These are phyloP conservation scores for Gonium pectorale DNA, from an alignment of 139 green algal genomes.

Conservation along the genomic window DNA sequence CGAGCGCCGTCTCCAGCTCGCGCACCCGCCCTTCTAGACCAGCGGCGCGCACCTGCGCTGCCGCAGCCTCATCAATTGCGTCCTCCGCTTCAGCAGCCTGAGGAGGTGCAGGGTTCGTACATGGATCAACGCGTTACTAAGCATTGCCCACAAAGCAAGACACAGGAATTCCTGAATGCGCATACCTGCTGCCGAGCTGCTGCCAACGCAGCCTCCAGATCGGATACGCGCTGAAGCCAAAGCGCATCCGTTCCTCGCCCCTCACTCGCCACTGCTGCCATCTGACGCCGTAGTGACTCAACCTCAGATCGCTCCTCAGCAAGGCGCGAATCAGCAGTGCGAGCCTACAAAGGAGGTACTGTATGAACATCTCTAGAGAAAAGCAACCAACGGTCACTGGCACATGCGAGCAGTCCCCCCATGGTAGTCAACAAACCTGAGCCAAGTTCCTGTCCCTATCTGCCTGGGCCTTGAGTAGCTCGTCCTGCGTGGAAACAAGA, in stretches of 20 bases:
- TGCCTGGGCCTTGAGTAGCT: conserved; percentile 13
- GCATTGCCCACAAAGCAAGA: too few relatives aligned
- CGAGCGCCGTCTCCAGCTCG: conserved; percentile 27
- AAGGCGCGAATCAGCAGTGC: neutral
- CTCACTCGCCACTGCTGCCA: neutral
- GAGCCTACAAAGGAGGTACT: too few relatives aligned
- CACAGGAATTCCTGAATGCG: too few relatives aligned
- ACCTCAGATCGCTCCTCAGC: conserved; percentile 17
- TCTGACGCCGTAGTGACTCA: conserved; percentile 19
- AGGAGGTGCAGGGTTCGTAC: too few relatives aligned
- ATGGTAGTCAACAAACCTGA: too few relatives aligned
- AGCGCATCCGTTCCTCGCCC: neutral
- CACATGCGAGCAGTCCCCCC: too few relatives aligned
- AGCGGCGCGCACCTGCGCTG: neutral
- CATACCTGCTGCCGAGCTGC: conserved; percentile 13
- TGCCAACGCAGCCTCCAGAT: conserved; percentile 30
- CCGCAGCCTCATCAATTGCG: conserved; percentile 23
- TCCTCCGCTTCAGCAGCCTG: conserved; percentile 19
- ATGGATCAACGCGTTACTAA: too few relatives aligned
- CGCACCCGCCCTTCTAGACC: conserved; percentile 5
- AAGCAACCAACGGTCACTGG: too few relatives aligned
- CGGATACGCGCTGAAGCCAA: neutral
- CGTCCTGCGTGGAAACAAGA: neutral
- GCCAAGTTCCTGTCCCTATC: neutral
- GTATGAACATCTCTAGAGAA: too few relatives aligned